A percentile compares a stretch with the other conserved stretches of the same genome.
phyloP scores from a whole-genome alignment of 1,139 yeast genomes.

The Hemisphaericaspora xylanilytica region DNA sequence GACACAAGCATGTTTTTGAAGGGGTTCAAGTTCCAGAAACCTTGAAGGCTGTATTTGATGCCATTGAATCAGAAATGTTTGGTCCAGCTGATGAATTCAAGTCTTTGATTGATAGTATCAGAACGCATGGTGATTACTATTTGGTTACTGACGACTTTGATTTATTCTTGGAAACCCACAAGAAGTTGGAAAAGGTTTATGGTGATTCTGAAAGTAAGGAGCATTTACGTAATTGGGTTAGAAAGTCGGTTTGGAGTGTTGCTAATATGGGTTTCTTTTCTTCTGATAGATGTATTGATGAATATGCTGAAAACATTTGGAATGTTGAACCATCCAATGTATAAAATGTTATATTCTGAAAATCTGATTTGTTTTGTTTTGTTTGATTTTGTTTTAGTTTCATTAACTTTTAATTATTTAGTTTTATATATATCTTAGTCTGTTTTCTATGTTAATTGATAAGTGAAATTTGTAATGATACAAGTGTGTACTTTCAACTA shows the following conservation, averaged over 20 bases:
- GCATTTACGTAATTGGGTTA: conserved; percentile 67
- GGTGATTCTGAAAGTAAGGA: conserved; percentile 51
- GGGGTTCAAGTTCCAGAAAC: conserved; percentile 54
- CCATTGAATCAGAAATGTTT: conserved; percentile 67
- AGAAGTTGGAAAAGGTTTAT: conserved; percentile 69
- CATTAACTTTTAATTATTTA: no score
- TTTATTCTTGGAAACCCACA: conserved; percentile 78
- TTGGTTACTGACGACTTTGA: conserved; percentile 88
- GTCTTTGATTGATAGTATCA: conserved; percentile 66
- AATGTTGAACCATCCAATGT: conserved; percentile 64
- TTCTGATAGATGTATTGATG: conserved; percentile 87
- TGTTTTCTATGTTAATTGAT: no score
- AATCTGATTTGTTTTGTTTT: background rate
- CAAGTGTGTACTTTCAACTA: no score
- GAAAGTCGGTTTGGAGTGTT: conserved; percentile 72
- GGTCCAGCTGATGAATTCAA: conserved; percentile 70
- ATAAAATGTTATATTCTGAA: background rate
- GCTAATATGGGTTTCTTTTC: conserved; percentile 95
- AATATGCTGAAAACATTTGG: conserved; percentile 93
- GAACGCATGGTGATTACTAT: conserved; percentile 78
- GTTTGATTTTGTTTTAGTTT: no score
- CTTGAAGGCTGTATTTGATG: conserved; percentile 60
- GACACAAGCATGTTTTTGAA: conserved; percentile 70
- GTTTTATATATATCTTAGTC: no score
- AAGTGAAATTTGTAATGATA: no score